Conservation (phyloP, 2,329 filamentous ascomycete species). For the Penicillium sp. region DNA sequence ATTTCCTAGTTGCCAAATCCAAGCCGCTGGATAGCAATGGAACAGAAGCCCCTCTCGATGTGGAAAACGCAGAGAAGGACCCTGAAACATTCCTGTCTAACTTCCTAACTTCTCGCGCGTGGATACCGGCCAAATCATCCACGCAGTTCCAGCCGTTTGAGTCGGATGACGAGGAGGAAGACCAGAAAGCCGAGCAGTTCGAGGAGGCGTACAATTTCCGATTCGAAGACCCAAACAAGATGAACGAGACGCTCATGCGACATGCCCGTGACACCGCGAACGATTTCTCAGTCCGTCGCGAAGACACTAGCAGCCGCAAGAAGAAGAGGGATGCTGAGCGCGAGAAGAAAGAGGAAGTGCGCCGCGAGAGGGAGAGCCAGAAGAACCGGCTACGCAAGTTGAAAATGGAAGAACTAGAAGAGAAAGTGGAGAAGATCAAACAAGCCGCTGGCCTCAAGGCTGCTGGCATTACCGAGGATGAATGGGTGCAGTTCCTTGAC, state of each 20-base stretch:
- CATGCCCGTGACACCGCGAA: slow-evolving; percentile 84
- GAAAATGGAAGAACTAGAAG: slow-evolving; percentile 85
- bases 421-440: slow-evolving; percentile 82
- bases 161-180: slow-evolving; percentile 80
- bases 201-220: slow-evolving; percentile 93
- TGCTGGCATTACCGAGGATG: slow-evolving; percentile 64
- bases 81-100: slow-evolving; percentile 92
- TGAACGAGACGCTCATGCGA: slow-evolving; percentile 81
- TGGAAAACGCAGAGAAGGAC: slow-evolving; percentile 76
- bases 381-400: slow-evolving; percentile 79
- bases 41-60: slow-evolving; percentile 46
- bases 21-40: slow-evolving; percentile 28
- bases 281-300: slow-evolving; percentile 77
- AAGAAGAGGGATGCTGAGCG: slow-evolving; percentile 74
- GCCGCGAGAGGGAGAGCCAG: slow-evolving; percentile 70
- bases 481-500: slow-evolving; percentile 81
- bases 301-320: slow-evolving; percentile 73
- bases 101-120: slow-evolving; percentile 87
- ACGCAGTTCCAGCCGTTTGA: slow-evolving; percentile 77
- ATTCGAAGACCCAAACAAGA: slow-evolving; percentile 85
- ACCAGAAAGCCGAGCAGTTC: slow-evolving; percentile 74
- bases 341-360: slow-evolving; percentile 73
- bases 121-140: slow-evolving; percentile 66
- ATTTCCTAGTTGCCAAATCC: slow-evolving; percentile 71
- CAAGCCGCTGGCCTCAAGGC: slow-evolving; percentile 77